phyloP scores from a whole-genome alignment of 495 filamentous ascomycete genomes.

The Annulohypoxylon nitens region DNA sequence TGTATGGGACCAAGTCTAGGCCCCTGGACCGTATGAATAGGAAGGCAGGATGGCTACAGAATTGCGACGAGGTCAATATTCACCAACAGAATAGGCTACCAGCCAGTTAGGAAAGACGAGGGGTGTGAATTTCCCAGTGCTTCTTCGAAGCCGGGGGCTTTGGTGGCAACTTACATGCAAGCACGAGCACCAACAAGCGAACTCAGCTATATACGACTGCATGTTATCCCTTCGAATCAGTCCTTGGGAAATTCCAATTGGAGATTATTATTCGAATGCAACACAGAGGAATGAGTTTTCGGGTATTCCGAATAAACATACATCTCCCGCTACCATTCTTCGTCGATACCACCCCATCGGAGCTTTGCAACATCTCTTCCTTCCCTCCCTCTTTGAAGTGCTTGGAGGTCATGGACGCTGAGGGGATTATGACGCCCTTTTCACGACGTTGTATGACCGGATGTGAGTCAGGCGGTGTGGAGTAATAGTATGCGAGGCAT shows the following conservation, averaged over 20 bases:
- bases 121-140: background rate
- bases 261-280: background rate
- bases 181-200: background rate
- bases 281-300: background rate
- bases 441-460: constrained; percentile 16
- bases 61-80: background rate
- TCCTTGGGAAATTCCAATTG: background rate
- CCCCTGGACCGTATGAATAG: constrained; percentile 1
- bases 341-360: background rate
- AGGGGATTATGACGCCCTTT: constrained; percentile 25
- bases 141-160: background rate
- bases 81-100: background rate
- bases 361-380: background rate
- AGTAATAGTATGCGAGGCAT: background rate
- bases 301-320: background rate
- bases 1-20: constrained; percentile 22
- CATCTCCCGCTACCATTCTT: background rate
- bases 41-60: too few species aligned
- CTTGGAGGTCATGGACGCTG: background rate
- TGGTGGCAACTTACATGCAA: background rate
- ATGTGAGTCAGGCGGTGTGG: background rate
- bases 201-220: background rate
- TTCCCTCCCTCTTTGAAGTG: background rate
- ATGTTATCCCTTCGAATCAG: background rate
- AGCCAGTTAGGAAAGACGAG: background rate